A percentile compares a stretch with the other conserved stretches of the same genome.
phyloP scores from a whole-genome alignment of 1,284 basidiomycete species.

The Leccinum solheimii region DNA sequence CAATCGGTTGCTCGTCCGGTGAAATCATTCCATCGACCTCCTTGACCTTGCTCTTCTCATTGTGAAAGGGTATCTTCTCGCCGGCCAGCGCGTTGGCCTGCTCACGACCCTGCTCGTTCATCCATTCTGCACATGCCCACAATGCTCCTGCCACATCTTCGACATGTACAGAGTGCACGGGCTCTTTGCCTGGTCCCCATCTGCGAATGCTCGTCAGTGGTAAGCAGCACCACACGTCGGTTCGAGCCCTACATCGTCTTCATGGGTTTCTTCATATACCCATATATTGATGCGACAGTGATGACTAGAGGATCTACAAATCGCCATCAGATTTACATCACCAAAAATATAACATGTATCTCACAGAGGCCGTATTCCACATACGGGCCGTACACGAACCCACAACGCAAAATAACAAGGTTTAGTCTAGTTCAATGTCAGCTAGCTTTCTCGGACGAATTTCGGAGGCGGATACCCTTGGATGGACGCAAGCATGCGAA shows the following conservation, averaged over 20 bases:
- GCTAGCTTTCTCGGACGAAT: background rate
- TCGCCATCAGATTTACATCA: conserved; percentile 10
- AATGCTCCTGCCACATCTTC: conserved; percentile 75
- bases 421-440: conserved; percentile 57
- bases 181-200: conserved; percentile 78
- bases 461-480: conserved; percentile 47
- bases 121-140: conserved; percentile 78
- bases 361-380: conserved; percentile 64
- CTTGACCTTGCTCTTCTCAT: conserved; percentile 65
- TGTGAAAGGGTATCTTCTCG: conserved; percentile 59
- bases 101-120: conserved; percentile 57
- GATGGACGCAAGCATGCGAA: conserved; percentile 75
- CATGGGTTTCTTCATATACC: conserved; percentile 83
- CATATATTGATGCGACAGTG: conserved; percentile 81
- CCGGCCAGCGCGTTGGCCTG: conserved; percentile 63
- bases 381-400: conserved; percentile 76
- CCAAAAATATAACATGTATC: conserved; percentile 28
- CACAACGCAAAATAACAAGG: conserved; percentile 73
- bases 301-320: conserved; percentile 53
- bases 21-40: conserved; percentile 63
- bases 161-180: conserved; percentile 78
- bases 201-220: conserved; percentile 36
- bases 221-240: background rate
- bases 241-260: conserved; percentile 66
- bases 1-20: conserved; percentile 57